phyloP scores from a whole-genome alignment of 306 rosid genomes.

The Ormosia emarginata region DNA sequence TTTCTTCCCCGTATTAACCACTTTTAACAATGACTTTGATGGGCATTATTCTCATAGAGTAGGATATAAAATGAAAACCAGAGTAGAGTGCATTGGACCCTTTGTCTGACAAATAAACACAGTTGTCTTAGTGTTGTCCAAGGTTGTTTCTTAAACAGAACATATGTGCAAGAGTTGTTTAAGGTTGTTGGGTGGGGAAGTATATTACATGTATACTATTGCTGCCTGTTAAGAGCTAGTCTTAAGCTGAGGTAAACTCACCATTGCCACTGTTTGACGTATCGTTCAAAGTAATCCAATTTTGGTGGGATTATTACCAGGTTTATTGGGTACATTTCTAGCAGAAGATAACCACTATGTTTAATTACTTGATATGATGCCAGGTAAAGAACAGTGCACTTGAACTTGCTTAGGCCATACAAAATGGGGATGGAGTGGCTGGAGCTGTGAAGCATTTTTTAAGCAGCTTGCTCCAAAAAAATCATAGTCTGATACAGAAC shows the following conservation, averaged over 20 bases:
- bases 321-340: not conserved
- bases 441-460: slow-evolving; percentile 79
- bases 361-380: not conserved
- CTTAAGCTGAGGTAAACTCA: not conserved
- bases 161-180: not conserved
- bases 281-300: not conserved
- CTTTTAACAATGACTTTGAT: not conserved
- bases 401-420: slow-evolving; percentile 65
- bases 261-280: not conserved
- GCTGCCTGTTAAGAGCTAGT: not conserved
- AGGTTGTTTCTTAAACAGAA: not conserved
- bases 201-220: not conserved
- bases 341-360: not conserved
- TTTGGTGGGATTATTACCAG: not conserved
- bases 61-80: not conserved
- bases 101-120: not conserved
- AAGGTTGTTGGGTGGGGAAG: not conserved
- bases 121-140: not conserved
- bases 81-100: not conserved
- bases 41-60: not conserved
- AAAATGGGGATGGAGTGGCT: slow-evolving; percentile 68
- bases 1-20: not conserved
- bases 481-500: slow-evolving; percentile 28
- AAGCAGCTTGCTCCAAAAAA: slow-evolving; percentile 53
- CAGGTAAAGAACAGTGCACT: slow-evolving; percentile 64